A percentile compares a stretch with the other conserved stretches of the same genome.
phyloP scores from a whole-genome alignment of 768 basidiomycete species.

The Macrolepiota dolichaula region DNA sequence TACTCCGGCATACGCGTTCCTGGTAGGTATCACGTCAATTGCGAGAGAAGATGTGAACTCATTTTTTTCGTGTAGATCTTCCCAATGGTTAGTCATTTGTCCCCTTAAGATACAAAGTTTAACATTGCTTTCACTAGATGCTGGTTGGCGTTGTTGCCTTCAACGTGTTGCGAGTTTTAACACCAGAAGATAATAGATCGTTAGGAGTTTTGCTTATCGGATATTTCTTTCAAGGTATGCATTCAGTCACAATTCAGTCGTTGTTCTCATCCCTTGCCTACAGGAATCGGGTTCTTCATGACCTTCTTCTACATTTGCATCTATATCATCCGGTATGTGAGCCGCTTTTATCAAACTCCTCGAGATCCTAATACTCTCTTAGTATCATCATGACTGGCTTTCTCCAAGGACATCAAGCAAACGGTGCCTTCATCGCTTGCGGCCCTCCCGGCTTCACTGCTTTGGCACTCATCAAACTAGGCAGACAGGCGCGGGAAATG shows the following conservation, averaged over 20 bases:
- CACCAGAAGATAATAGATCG: conserved; percentile 30
- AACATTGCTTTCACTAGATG: conserved; percentile 27
- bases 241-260: no score
- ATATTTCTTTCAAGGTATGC: conserved; percentile 45
- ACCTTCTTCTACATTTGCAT: conserved; percentile 49
- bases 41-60: background rate
- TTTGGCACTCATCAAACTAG: conserved; percentile 42
- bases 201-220: conserved; percentile 39
- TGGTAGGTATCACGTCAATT: conserved; percentile 25
- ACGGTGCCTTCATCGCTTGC: conserved; percentile 44
- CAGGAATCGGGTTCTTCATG: conserved; percentile 45
- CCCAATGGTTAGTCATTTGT: conserved; percentile 28
- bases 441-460: conserved; percentile 51
- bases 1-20: conserved; percentile 31
- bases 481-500: conserved; percentile 34
- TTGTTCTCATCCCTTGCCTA: background rate
- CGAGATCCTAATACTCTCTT: background rate
- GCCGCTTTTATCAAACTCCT: background rate
- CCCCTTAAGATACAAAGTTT: background rate
- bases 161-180: conserved; percentile 36
- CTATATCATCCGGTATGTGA: conserved; percentile 40
- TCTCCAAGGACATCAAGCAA: conserved; percentile 44
- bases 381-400: conserved; percentile 35
- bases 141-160: conserved; percentile 45
- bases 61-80: conserved; percentile 19